Percentiles rank a stretch among this genome's conserved stretches.
These are phyloP conservation scores for Suhomyces choctaworum DNA, from an alignment of 1,139 yeast genomes.

Conservation along the genomic window DNA sequence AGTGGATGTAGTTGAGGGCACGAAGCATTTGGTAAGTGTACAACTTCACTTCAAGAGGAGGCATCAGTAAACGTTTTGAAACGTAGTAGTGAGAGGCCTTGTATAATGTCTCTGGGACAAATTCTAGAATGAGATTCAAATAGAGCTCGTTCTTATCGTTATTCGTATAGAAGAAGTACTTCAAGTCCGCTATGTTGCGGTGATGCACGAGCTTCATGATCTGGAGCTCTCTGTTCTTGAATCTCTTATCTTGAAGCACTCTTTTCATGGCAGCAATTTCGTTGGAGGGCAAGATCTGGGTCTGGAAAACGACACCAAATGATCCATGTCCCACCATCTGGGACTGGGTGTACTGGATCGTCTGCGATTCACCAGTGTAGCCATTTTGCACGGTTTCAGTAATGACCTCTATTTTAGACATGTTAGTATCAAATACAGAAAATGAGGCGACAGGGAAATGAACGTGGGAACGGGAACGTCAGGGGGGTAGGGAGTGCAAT, in stretches of 20 bases:
- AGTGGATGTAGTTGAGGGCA: conserved; percentile 88
- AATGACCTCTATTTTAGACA: conserved; percentile 57
- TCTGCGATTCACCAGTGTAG: conserved; percentile 61
- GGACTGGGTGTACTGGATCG: conserved; percentile 67
- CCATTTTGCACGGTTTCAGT: conserved; percentile 77
- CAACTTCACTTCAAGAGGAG: conserved; percentile 81
- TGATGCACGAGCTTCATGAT: conserved; percentile 91
- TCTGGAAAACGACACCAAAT: conserved; percentile 93
- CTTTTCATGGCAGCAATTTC: conserved; percentile 89
- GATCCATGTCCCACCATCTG: conserved; percentile 97
- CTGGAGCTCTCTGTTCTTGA: conserved; percentile 94
- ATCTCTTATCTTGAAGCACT: conserved; percentile 91
- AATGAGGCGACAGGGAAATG: background rate
- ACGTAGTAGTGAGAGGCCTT: conserved; percentile 84
- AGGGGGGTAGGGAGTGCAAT: conserved; percentile 1
- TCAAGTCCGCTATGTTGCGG: conserved; percentile 82
- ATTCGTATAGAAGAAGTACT: conserved; percentile 84
- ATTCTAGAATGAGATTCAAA: conserved; percentile 85
- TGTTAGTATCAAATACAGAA: conserved; percentile 33
- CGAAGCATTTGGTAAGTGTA: conserved; percentile 91
- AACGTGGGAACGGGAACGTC: conserved; percentile 1
- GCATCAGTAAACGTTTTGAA: conserved; percentile 79
- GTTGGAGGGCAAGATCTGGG: conserved; percentile 72
- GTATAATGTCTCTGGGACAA: conserved; percentile 91
- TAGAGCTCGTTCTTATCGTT: conserved; percentile 80